phyloP scores from a whole-genome alignment of 257 asterid genomes.

The Nicotiana benthamiana region DNA sequence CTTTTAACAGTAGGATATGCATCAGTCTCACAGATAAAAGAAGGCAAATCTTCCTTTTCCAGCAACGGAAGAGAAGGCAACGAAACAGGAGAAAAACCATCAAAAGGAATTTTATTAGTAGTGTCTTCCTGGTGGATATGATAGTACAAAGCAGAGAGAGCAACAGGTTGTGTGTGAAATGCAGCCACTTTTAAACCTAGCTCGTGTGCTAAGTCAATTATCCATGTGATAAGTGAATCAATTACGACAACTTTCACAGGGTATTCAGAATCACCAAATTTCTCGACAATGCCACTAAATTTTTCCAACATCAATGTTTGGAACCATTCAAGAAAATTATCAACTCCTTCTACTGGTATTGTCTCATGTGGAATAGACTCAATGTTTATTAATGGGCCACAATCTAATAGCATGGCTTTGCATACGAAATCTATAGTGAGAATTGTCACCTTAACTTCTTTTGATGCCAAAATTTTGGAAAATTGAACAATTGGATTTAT shows the following conservation, averaged over 20 bases:
- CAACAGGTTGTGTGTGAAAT: conserved; percentile 31
- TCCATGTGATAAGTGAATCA: conserved; percentile 21
- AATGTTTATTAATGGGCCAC: conserved; percentile 13
- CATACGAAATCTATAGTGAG: conserved; percentile 9
- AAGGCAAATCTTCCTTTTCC: conserved; percentile 28
- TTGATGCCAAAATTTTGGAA: conserved; percentile 36
- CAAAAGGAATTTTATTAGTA: conserved; percentile 10
- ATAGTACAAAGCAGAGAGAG: conserved; percentile 25
- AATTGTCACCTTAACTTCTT: conserved; percentile 23
- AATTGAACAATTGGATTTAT: conserved; percentile 38
- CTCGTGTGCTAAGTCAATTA: conserved; percentile 12
- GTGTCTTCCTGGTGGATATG: conserved; percentile 22
- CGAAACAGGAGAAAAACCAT: conserved; percentile 4
- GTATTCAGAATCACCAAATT: neutral
- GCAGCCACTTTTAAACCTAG: conserved; percentile 22
- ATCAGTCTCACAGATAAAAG: conserved; percentile 9
- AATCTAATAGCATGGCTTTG: neutral
- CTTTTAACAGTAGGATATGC: conserved; percentile 14
- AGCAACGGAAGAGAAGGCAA: conserved; percentile 25
- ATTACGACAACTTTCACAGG: conserved; percentile 13
- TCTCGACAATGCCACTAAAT: conserved; percentile 15
- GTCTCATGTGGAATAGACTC: conserved; percentile 20
- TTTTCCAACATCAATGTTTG: neutral
- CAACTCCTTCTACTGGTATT: neutral
- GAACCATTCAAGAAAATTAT: conserved; percentile 12